phyloP scores from a whole-genome alignment of 768 basidiomycete species.

The Naganishia onofrii region DNA sequence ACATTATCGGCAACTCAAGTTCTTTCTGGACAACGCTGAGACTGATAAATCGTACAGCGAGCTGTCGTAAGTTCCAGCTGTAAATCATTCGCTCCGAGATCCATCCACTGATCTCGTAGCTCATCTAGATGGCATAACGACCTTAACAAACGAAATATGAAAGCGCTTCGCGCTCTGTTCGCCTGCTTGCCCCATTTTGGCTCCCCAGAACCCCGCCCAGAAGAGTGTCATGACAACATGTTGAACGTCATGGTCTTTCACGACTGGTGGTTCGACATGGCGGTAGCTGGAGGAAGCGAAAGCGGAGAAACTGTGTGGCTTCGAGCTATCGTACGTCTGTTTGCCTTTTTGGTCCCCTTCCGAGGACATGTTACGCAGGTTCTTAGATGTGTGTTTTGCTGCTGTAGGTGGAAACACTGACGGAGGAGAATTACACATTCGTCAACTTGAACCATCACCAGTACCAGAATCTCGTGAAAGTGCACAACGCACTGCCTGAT shows the following conservation, averaged over 20 bases:
- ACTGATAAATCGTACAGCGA: not conserved
- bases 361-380: too few species aligned
- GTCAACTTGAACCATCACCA: slow-evolving; percentile 1
- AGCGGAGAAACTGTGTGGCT: slow-evolving; percentile 23
- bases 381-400: too few species aligned
- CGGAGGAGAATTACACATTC: slow-evolving; percentile 13
- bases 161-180: not conserved
- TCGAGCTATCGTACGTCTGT: slow-evolving; percentile 9
- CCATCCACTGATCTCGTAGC: not conserved
- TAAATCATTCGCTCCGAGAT: not conserved
- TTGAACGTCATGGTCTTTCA: slow-evolving; percentile 2
- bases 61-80: slow-evolving; percentile 6
- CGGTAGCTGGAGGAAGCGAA: slow-evolving; percentile 4
- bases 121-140: slow-evolving; percentile 7
- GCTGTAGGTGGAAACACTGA: not conserved
- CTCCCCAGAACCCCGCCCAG: not conserved
- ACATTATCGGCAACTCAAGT: slow-evolving; percentile 21
- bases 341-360: too few species aligned
- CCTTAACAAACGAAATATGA: not conserved
- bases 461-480: not conserved
- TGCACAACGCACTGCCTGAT: slow-evolving; percentile 20
- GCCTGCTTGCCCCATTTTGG: slow-evolving; percentile 5
- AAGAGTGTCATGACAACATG: not conserved
- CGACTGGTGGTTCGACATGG: slow-evolving; percentile 26
- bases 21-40: not conserved